These are phyloP conservation scores for Terfezia boudieri DNA, from an alignment of 495 filamentous ascomycete genomes.

Conservation along the genomic window DNA sequence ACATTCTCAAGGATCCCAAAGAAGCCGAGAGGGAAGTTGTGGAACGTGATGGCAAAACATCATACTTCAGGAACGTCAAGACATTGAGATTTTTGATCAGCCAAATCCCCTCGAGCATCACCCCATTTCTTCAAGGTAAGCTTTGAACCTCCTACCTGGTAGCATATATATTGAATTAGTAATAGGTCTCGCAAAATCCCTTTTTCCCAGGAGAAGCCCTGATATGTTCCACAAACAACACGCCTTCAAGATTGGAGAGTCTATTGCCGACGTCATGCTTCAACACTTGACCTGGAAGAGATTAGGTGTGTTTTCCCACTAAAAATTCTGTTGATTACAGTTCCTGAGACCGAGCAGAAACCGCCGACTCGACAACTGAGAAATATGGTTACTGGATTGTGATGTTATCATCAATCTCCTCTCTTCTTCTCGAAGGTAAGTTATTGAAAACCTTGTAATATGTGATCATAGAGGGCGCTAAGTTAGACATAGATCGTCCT, in stretches of 20 bases:
- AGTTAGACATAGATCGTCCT: slow-evolving; percentile 27
- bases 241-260: slow-evolving; percentile 46
- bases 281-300: slow-evolving; percentile 18
- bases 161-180: not conserved
- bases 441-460: not conserved
- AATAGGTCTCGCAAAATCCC: slow-evolving; percentile 44
- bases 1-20: slow-evolving; percentile 7
- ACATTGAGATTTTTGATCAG: slow-evolving; percentile 54
- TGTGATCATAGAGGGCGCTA: slow-evolving; percentile 8
- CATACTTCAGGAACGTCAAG: slow-evolving; percentile 55
- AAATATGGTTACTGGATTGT: slow-evolving; percentile 60
- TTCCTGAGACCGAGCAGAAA: slow-evolving; percentile 3
- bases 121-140: slow-evolving; percentile 19
- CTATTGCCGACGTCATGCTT: slow-evolving; percentile 43
- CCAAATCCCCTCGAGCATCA: slow-evolving; percentile 32
- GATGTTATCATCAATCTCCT: slow-evolving; percentile 50
- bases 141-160: not conserved
- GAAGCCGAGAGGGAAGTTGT: slow-evolving; percentile 22
- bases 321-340: not conserved
- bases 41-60: slow-evolving; percentile 26
- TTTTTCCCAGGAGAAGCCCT: slow-evolving; percentile 45
- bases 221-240: slow-evolving; percentile 44
- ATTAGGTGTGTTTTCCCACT: slow-evolving; percentile 6
- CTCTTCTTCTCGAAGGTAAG: slow-evolving; percentile 53
- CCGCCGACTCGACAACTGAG: slow-evolving; percentile 17